phyloP scores from a whole-genome alignment of 2,329 filamentous ascomycete species.

The Ambrosiella beaveri region DNA sequence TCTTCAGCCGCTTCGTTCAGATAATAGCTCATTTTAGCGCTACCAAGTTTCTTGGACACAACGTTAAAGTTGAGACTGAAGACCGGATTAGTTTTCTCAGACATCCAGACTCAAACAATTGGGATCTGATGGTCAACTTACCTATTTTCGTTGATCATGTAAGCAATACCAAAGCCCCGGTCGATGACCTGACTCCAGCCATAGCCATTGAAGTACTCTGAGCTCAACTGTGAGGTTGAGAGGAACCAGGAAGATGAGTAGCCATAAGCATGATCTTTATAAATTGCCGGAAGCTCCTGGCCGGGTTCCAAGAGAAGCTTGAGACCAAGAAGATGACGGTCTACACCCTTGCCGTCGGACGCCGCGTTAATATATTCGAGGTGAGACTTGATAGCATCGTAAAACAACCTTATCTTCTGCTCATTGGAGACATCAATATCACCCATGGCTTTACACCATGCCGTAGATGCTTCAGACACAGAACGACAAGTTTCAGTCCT shows the following conservation, averaged over 20 bases:
- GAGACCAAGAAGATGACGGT: conserved; percentile 90
- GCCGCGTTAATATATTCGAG: conserved; percentile 83
- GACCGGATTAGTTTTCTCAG: conserved; percentile 21
- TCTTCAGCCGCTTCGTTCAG: conserved; percentile 86
- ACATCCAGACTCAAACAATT: not conserved
- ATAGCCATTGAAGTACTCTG: conserved; percentile 97
- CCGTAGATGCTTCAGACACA: conserved; percentile 78
- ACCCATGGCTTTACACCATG: conserved; percentile 79
- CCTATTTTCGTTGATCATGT: conserved; percentile 98
- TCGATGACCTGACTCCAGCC: conserved; percentile 98
- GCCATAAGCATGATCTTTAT: conserved; percentile 65
- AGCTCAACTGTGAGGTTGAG: conserved; percentile 75
- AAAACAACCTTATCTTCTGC: conserved; percentile 57
- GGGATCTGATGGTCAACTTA: not conserved
- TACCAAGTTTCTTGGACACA: conserved; percentile 80
- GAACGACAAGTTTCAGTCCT: conserved; percentile 90
- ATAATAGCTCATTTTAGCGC: conserved; percentile 87
- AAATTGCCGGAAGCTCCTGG: conserved; percentile 68
- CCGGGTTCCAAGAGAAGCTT: conserved; percentile 74
- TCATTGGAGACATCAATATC: conserved; percentile 46
- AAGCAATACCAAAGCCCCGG: conserved; percentile 89
- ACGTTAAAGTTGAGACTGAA: conserved; percentile 83
- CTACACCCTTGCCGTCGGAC: conserved; percentile 81
- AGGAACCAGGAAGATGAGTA: conserved; percentile 86
- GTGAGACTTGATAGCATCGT: conserved; percentile 64